These are phyloP conservation scores for Zygoascus meyerae DNA, from an alignment of 1,139 yeast genomes.

Conservation along the genomic window DNA sequence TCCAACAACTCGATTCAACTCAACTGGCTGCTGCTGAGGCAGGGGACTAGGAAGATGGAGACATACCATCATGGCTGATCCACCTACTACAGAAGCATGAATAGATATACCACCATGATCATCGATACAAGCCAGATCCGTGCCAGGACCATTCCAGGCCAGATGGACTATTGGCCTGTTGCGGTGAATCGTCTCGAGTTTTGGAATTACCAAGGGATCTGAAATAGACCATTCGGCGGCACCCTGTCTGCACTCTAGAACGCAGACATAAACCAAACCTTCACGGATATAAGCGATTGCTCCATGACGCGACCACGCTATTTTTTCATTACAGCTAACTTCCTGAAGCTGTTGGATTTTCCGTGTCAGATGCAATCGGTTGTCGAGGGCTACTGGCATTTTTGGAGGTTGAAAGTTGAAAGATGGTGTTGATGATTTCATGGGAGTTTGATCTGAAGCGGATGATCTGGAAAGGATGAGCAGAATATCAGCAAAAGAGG, in stretches of 20 bases:
- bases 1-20: slow-evolving; percentile 39
- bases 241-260: slow-evolving; percentile 60
- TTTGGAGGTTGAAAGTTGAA: neutral
- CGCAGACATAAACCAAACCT: slow-evolving; percentile 45
- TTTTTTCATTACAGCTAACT: slow-evolving; percentile 18
- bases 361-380: neutral
- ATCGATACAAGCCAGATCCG: slow-evolving; percentile 40
- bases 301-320: slow-evolving; percentile 75
- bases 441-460: too few relatives aligned
- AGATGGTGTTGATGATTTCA: too few relatives aligned
- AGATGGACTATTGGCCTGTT: slow-evolving; percentile 31
- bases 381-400: too few relatives aligned
- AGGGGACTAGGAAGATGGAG: slow-evolving; percentile 21
- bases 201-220: slow-evolving; percentile 36
- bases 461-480: too few relatives aligned
- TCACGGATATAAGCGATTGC: slow-evolving; percentile 55
- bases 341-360: slow-evolving; percentile 7
- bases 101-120: slow-evolving; percentile 37
- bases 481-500: too few relatives aligned
- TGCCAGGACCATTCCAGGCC: slow-evolving; percentile 40
- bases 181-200: slow-evolving; percentile 20
- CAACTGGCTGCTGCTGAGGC: slow-evolving; percentile 20
- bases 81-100: slow-evolving; percentile 23
- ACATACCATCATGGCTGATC: slow-evolving; percentile 22
- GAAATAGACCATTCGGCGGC: slow-evolving; percentile 59